Evolutionary conservation across 116 monocot species (phyloP).

Genomic region (Papilionanthe hybrid): DNA sequence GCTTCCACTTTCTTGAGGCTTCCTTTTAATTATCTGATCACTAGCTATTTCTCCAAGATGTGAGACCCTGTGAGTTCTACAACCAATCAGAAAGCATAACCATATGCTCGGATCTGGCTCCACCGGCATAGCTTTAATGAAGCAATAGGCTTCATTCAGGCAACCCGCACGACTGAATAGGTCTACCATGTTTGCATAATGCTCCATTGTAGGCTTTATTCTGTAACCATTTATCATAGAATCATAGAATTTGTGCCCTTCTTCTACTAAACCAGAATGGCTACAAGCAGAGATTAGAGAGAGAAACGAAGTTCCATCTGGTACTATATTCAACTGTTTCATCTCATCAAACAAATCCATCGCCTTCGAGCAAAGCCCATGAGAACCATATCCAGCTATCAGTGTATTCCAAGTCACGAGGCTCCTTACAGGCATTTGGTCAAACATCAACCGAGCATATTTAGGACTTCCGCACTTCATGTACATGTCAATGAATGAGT

Average conservation of each 20-base stretch:
- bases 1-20: conserved; percentile 22
- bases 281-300: conserved; percentile 43
- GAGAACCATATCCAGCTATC: conserved; percentile 42
- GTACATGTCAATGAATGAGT: conserved; percentile 56
- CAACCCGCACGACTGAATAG: conserved; percentile 35
- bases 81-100: conserved; percentile 31
- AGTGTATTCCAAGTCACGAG: conserved; percentile 37
- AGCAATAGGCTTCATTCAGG: conserved; percentile 34
- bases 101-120: conserved; percentile 27
- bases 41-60: conserved; percentile 27
- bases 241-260: conserved; percentile 23
- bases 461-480: conserved; percentile 41
- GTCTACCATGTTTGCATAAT: conserved; percentile 36
- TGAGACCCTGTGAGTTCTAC: conserved; percentile 16
- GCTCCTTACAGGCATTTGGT: conserved; percentile 20
- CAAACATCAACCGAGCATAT: conserved; percentile 26
- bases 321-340: conserved; percentile 7
- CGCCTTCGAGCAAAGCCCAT: conserved; percentile 31
- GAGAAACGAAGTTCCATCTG: conserved; percentile 47
- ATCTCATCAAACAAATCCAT: conserved; percentile 40
- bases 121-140: conserved; percentile 21
- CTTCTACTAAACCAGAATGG: conserved; percentile 38
- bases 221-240: conserved; percentile 23
- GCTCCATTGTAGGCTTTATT: conserved; percentile 37
- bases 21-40: conserved; percentile 16